Percentiles rank a stretch among this genome's conserved stretches.
These are phyloP conservation scores for Russula abietina DNA, from an alignment of 768 basidiomycete species.

Conservation along the genomic window DNA sequence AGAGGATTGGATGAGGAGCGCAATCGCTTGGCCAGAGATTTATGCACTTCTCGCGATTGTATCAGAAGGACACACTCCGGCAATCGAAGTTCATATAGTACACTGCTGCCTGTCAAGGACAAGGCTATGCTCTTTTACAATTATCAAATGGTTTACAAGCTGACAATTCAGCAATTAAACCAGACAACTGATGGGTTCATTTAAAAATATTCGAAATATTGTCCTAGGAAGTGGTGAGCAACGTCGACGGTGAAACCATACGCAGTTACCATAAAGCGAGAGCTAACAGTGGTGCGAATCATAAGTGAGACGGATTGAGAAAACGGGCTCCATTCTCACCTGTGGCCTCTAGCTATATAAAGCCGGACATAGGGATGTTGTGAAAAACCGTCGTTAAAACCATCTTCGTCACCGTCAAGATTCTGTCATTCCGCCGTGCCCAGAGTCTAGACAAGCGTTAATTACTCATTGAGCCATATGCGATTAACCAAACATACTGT, in stretches of 20 bases:
- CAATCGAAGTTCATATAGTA: no score
- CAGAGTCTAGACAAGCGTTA: constrained; percentile 54
- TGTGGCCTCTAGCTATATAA: constrained; percentile 74
- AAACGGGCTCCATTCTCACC: constrained; percentile 3
- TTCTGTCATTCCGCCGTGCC: constrained; percentile 93
- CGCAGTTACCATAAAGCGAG: constrained; percentile 57
- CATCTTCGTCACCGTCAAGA: constrained; percentile 70
- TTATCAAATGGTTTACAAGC: no score
- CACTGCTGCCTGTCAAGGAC: no score
- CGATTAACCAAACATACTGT: constrained; percentile 9
- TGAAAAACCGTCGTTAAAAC: no score
- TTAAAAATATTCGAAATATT: constrained; percentile 31
- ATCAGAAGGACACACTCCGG: no score
- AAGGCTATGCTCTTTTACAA: no score
- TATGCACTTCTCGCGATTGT: no score
- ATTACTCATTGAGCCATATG: neutral
- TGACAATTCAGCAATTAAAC: neutral
- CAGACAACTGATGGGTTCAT: neutral
- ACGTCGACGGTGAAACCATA: neutral
- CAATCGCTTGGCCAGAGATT: no score
- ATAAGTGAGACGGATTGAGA: neutral
- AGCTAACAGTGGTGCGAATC: constrained; percentile 45
- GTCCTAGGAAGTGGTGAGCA: constrained; percentile 26
- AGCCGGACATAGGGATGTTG: no score
- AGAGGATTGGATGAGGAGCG: no score